Base-by-base conservation (phyloP, 768 basidiomycete species). In the Scleroderma bovista region DNA sequence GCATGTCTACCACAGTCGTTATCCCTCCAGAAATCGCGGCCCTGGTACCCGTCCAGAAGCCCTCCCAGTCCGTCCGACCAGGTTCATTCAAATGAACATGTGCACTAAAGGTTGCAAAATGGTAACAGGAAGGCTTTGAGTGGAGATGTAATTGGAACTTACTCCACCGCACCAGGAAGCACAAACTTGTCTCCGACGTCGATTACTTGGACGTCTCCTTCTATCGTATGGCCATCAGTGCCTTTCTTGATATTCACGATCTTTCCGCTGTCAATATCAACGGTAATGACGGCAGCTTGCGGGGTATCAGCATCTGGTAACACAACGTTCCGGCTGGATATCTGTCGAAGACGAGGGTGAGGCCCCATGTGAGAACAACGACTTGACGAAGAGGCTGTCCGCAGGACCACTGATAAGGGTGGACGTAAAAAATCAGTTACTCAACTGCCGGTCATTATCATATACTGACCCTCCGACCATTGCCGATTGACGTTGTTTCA, bases 1-100 rank as follows among this genome's bases (percentile, higher is more conserved):
- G 96, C 95, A 98, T 99, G 69, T 98, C 96, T 29, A 97, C 85
- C 19, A 98, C 73, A 6, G 92, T 91, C 8, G 94, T 97, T n/a
- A 97, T 82, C 7, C 95, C 96, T 19, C 95, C 95, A 1, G 92
- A 87, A 2, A 84, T 81, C 1, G 95, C 95, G 17, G 95, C 95
- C 48, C 75, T 71, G 1, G 93, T 94, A n/a, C 92, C 93, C 0
- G 91, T 89, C 70, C 77, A 80, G 64, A 96, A 95, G 0, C 93
- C 93, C 62, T 96, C 93, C 93, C 93, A 96, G 51, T 86, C 83
- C 2, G 90, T 91, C 22, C 93, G 81, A 12, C 93, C 93, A 8
- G 93, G 93, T 60, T 94, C 90, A 67, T 95, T 95, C 48, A 95
- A 78, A 68, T 96, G 93, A 22, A 95, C 93, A 61, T 96, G 90